A percentile compares a stretch with the other conserved stretches of the same genome.
Conservation (phyloP, 2,329 filamentous ascomycete genomes). For the Epichloe festucae region DNA sequence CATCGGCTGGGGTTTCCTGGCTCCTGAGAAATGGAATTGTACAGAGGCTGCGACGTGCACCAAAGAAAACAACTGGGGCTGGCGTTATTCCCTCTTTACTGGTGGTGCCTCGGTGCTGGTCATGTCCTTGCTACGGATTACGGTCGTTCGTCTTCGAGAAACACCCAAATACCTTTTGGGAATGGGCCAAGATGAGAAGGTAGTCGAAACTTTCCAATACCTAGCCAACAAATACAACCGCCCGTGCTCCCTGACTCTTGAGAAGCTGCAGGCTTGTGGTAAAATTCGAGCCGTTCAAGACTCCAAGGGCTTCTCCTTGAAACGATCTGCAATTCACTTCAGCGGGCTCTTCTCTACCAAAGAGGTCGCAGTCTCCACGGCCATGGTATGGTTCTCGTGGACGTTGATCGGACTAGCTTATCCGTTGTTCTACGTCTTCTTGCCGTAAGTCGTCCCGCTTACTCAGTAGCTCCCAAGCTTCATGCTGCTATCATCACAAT, state of each 20-base stretch:
- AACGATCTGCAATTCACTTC: constrained; percentile 37
- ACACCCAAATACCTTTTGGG: constrained; percentile 36
- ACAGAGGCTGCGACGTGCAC: constrained; percentile 30
- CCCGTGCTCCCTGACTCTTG: constrained; percentile 28
- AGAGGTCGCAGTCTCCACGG: constrained; percentile 46
- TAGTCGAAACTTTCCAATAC: constrained; percentile 34
- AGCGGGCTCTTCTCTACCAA: constrained; percentile 51
- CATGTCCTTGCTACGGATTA: constrained; percentile 32
- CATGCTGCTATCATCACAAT: no score
- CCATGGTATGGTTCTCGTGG: constrained; percentile 58
- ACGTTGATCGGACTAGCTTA: constrained; percentile 58
- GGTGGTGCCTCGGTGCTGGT: constrained; percentile 31
- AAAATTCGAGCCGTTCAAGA: constrained; percentile 24
- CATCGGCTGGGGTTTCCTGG: constrained; percentile 32
- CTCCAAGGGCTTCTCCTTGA: constrained; percentile 18
- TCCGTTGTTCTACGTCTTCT: constrained; percentile 63
- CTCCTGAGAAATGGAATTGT: constrained; percentile 34
- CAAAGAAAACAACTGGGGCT: constrained; percentile 33
- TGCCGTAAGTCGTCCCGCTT: constrained; percentile 32
- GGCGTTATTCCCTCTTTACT: constrained; percentile 33
- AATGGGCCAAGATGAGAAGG: constrained; percentile 32
- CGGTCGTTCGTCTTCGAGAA: constrained; percentile 32
- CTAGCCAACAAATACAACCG: constrained; percentile 33
- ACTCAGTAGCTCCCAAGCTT: no score
- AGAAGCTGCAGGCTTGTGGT: constrained; percentile 33